Evolutionary conservation across 352 stramenopile species (phyloP).

Genomic region (Pythium angustatum): DNA sequence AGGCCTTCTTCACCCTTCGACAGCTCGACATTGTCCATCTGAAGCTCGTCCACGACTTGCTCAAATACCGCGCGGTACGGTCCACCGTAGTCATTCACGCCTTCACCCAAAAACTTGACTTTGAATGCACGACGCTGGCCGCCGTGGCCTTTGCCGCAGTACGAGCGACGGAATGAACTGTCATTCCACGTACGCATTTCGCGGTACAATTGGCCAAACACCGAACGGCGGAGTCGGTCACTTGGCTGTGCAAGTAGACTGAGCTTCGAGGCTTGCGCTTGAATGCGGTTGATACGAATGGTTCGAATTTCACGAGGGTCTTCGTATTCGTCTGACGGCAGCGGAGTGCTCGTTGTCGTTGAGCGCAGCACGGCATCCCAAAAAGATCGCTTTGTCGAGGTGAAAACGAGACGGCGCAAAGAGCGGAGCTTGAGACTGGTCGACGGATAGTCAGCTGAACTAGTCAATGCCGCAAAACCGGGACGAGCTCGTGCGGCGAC

Average conservation of each 20-base stretch:
- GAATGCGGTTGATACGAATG: conserved; percentile 97
- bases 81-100: conserved; percentile 98
- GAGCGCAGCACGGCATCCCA: conserved; percentile 93
- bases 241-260: conserved; percentile 86
- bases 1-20: conserved; percentile 85
- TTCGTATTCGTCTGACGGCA: conserved; percentile 99
- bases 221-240: conserved; percentile 89
- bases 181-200: conserved; percentile 95
- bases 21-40: conserved; percentile 89
- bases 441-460: conserved; percentile 57
- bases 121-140: conserved; percentile 98
- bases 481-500: conserved; percentile 30
- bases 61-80: conserved; percentile 98
- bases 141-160: conserved; percentile 97
- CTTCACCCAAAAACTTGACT: conserved; percentile 98
- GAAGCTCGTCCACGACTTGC: conserved; percentile 94
- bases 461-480: conserved; percentile 12
- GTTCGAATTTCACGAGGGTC: conserved; percentile 97
- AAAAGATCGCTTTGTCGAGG: conserved; percentile 92
- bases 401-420: conserved; percentile 85
- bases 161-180: conserved; percentile 94
- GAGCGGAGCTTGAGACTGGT: conserved; percentile 75
- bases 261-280: conserved; percentile 86
- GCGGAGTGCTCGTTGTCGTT: conserved; percentile 95
- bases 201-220: conserved; percentile 97